These are phyloP conservation scores for Glaciozyma antarctica DNA, from an alignment of 768 basidiomycete species.

Conservation along the genomic window DNA sequence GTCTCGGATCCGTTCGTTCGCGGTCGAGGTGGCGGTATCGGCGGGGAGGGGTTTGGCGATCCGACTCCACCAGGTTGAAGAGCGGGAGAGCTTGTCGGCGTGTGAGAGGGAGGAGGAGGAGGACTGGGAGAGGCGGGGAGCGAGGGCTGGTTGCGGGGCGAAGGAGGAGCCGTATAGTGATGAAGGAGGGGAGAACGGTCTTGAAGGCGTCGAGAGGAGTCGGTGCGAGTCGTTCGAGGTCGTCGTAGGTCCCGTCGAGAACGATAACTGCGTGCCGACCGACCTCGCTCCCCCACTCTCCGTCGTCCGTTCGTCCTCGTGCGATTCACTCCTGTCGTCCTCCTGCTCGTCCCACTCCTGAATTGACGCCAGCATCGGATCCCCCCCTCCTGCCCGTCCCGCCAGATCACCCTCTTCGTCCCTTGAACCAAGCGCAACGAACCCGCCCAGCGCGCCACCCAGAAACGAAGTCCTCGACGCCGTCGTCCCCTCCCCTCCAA, in stretches of 20 bases:
- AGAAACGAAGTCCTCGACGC: constrained; percentile 12
- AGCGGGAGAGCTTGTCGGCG: background rate
- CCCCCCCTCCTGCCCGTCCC: background rate
- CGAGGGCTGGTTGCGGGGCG: background rate
- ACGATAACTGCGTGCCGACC: constrained; percentile 11
- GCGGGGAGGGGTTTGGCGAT: constrained; percentile 5
- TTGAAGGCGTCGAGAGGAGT: background rate
- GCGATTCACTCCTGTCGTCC: background rate
- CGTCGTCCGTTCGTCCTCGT: constrained; percentile 8
- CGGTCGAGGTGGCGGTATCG: constrained; percentile 15
- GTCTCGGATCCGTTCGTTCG: constrained; percentile 19
- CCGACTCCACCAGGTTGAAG: constrained; percentile 24
- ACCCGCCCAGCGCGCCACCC: constrained; percentile 21
- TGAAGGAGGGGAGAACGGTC: constrained; percentile 2
- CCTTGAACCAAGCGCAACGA: background rate
- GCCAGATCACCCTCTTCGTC: background rate
- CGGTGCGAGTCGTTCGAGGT: constrained; percentile 1
- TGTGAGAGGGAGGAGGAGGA: background rate
- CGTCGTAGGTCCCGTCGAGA: constrained; percentile 9
- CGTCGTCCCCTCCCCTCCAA: background rate
- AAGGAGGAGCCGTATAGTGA: constrained; percentile 17
- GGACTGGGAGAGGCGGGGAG: background rate
- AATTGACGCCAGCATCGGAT: constrained; percentile 10
- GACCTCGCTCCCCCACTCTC: constrained; percentile 15
- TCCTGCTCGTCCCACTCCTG: constrained; percentile 22